Evolutionary conservation across 2,329 filamentous ascomycete genomes (phyloP), one percentile per base, ranked within the genome.

Genomic region (Xylaria sp.): DNA sequence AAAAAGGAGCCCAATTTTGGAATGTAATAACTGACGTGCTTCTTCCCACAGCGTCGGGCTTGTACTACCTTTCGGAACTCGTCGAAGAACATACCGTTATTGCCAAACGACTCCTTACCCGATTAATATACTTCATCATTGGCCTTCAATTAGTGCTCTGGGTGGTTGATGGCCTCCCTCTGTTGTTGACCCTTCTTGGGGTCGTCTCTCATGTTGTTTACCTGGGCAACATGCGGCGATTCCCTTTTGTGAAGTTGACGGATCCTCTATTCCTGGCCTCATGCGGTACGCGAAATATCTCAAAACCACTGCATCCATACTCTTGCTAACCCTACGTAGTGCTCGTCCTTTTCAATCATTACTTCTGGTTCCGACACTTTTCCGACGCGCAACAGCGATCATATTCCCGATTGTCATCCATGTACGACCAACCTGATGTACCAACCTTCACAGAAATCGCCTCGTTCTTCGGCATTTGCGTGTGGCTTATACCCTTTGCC

Each of bases 21-120:
- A 11, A 3, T 20, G n/a, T 27, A 22, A 31, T 68, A 61, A 53
- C 69, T 75, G 61, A 76, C 65, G 60, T 44, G 31, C 64, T 39
- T 45, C 44, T 62, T 70, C 58, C 51, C 67, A 54, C 75, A 93
- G 96, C 96, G 44, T 97, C 94, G n/a, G 96, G 96, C 42, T 89
- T 99, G 29, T 99, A 99, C 83, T 99, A 99, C 79, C 90, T 99
- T 61, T 97, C 95, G 27, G 96, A 99, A 80, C 89, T 98, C 15
- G 96, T 99, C 68, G 96, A 99, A 81, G 96, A 99, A 80, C 95
- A 99, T 78, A 97, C 95, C 3, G 95, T 98, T 11, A 81, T 97
- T 69, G 92, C 94, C 13, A 97, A 97, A 78, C 92, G 91, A 64
- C 83, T 97, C n/a, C 85, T 99, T 59, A 91, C 87, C 38, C 90